phyloP scores from a whole-genome alignment of 768 basidiomycete species.

The Leccinum rimulosum region DNA sequence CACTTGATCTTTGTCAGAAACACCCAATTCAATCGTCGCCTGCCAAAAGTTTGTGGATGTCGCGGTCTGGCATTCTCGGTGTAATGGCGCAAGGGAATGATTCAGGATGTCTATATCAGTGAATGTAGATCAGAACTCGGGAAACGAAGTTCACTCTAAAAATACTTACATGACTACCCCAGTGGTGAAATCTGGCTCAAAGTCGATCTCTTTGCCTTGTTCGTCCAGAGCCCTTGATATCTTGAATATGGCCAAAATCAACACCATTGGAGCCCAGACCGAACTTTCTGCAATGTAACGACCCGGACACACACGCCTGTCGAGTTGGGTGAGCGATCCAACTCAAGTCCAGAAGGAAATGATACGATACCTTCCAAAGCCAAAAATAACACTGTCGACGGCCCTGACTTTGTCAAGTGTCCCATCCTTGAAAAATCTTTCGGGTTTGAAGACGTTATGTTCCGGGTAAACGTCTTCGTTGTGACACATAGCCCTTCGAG shows the following conservation, averaged over 20 bases:
- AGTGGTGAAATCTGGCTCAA: slow-evolving; percentile 11
- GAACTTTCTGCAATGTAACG: slow-evolving; percentile 26
- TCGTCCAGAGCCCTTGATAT: slow-evolving; percentile 26
- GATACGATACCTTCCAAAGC: slow-evolving; percentile 24
- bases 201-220: slow-evolving; percentile 26
- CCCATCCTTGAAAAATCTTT: slow-evolving; percentile 28
- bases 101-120: slow-evolving; percentile 11
- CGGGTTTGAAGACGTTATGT: slow-evolving; percentile 30
- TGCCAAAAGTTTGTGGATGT: slow-evolving; percentile 2
- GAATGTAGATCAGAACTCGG: neutral
- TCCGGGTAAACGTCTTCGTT: slow-evolving; percentile 15
- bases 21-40: neutral
- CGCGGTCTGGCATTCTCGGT: neutral
- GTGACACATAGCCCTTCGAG: slow-evolving; percentile 16
- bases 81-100: slow-evolving; percentile 15
- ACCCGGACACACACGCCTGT: slow-evolving; percentile 33
- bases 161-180: slow-evolving; percentile 14
- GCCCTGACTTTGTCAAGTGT: neutral
- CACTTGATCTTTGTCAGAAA: neutral
- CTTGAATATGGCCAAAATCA: slow-evolving; percentile 23
- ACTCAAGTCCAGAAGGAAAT: neutral
- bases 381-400: slow-evolving; percentile 8
- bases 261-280: slow-evolving; percentile 31
- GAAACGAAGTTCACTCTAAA: too few species aligned
- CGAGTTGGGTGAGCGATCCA: neutral